Evolutionary conservation across 306 rosid species (phyloP).

Genomic region (Lupinus albus): DNA sequence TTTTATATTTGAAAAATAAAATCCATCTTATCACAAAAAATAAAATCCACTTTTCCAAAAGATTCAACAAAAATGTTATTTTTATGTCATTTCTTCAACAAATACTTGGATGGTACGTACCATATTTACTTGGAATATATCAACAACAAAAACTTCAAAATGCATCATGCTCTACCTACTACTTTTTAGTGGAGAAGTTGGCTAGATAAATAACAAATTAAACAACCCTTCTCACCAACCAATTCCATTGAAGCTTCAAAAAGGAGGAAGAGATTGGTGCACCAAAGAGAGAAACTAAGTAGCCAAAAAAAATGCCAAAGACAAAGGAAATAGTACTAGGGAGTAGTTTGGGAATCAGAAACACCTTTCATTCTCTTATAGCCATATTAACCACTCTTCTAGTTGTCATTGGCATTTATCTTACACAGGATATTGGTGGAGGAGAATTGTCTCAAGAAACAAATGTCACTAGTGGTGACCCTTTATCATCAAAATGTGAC

Average conservation of each 20-base stretch:
- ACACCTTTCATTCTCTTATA: slow-evolving; percentile 57
- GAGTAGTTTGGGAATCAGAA: slow-evolving; percentile 59
- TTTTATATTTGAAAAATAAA: background rate
- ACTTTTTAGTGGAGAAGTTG: slow-evolving; percentile 51
- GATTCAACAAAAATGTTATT: background rate
- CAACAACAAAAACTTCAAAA: slow-evolving; percentile 40
- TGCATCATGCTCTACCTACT: slow-evolving; percentile 41
- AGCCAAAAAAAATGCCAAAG: slow-evolving; percentile 43
- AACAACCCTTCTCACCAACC: slow-evolving; percentile 53
- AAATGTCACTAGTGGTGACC: slow-evolving; percentile 3
- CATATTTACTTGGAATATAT: slow-evolving; percentile 23
- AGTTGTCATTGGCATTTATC: slow-evolving; percentile 53
- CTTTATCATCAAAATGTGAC: slow-evolving; percentile 51
- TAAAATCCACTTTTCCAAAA: background rate
- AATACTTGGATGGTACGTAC: slow-evolving; percentile 19
- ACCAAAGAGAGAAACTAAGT: slow-evolving; percentile 15
- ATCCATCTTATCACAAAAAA: background rate
- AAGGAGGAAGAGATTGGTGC: slow-evolving; percentile 39
- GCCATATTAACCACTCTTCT: slow-evolving; percentile 61
- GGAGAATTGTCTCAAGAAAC: slow-evolving; percentile 31
- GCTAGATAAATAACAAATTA: slow-evolving; percentile 42
- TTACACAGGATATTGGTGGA: slow-evolving; percentile 43
- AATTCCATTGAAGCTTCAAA: slow-evolving; percentile 45
- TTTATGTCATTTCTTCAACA: background rate
- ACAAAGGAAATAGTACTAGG: slow-evolving; percentile 41